Evolutionary conservation across 805 yeast species (phyloP), one percentile per base, ranked within the genome.

Genomic region (Komagataella populi): DNA sequence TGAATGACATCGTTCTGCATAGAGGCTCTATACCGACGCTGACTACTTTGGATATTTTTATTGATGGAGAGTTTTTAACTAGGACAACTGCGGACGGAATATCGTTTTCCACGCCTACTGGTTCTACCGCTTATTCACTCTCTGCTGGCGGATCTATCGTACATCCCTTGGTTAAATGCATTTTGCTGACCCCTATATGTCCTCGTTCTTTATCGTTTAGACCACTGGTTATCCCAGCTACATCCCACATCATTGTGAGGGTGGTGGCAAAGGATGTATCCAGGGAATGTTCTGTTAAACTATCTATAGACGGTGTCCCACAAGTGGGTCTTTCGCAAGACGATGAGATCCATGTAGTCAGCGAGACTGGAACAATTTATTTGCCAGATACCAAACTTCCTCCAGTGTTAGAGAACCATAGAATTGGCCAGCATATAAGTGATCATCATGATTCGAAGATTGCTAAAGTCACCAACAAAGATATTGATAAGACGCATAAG

Each of bases 31-130:
- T 87, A 36, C 96, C 97, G 2, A 90, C 87, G 60, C 72, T 91
- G 55, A 81, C 93, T 2, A 80, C 85, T 50, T 70, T 91, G 53
- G 96, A 90, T 57, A 82, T 91, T n/a, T 80, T 74, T 56, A 83
- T 90, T 23, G 93, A 90, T 63, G 88, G 87, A 20, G 83, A 85
- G 62, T 84, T 83, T 60, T 69, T 91, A 51, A 91, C 98, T 6
- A 78, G 90, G 50, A 89, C 96, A 4, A 85, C 91, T 0, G 96
- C 95, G 1, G 98, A 91, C 65, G 98, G 98, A 44, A 75, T 90
- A 6, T 78, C 82, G 4, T 72, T 88, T 48, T 76, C 93, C 2
- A 86, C 97, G 0, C 98, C 98, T 16, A 90, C 97, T 0, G 98
- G 98, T 0, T 87, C 96, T 7, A 90, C 97, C 0, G 96, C 97